Base-by-base conservation (phyloP, 805 yeast species). In the Kodamaea laetipori region DNA sequence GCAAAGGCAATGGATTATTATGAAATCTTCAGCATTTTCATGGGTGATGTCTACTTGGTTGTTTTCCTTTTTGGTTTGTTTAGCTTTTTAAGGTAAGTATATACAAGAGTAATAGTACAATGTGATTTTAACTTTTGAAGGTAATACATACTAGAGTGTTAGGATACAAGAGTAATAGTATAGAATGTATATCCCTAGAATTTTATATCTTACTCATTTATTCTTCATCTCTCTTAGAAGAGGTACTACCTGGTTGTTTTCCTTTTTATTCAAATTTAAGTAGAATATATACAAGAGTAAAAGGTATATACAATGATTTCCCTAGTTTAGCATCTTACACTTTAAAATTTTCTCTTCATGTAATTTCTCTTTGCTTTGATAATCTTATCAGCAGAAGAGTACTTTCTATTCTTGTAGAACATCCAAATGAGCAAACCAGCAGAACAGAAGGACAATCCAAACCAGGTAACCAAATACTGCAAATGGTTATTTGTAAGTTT, bases 381-480 rank as follows among this genome's bases (percentile, higher is more conserved):
- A 10, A 70, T 53, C 54, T 61, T 63, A 28, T 71, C 75, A 3
- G 74, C 76, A 45, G 67, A 55, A 45, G 54, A 52, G 47, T 54
- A 57, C 41, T 59, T 60, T 43, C 55, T 56, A 37, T 49, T 55
- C 48, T 66, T 71, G 55, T 55, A 48, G 39, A 67, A 52, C 13
- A 56, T 52, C 49, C 64, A 71, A 10, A 57, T 34, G 45, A 94
- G 73, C 64, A 89, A 77, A 25, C 84, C 78, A 0, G 90, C 55
- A 27, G 96, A 84, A 28, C 87, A 77, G 31, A 86, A 55, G 1
- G 90, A 81, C 33, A 92, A 76, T 0, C 97, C 96, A 61, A 87
- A 92, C 99, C 99, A 94, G 0, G 99, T 94, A 15, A 89, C 80
- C 57, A 94, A 68, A 61, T 94, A 94, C 62, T 92, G 96, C 62